These are phyloP conservation scores for Aspergillus sp. DNA, from an alignment of 2,329 filamentous ascomycete genomes.

Conservation along the genomic window DNA sequence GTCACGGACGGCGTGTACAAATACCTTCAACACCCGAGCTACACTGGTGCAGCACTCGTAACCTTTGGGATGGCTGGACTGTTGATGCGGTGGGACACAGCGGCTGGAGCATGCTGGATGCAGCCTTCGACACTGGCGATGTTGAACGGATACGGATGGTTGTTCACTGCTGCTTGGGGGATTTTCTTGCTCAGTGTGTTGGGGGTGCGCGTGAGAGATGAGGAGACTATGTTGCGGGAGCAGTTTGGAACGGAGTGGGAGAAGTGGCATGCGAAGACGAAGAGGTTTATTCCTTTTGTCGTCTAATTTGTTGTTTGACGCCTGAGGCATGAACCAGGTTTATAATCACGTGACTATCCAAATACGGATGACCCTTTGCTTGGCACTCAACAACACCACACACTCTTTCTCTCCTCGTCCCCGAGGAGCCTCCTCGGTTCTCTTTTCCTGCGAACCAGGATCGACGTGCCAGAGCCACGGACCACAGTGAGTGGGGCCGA, in stretches of 20 bases:
- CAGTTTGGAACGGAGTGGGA: slow-evolving; percentile 47
- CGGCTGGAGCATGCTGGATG: slow-evolving; percentile 34
- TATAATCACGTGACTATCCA: too few species aligned
- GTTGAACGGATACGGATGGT: slow-evolving; percentile 5
- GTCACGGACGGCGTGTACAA: slow-evolving; percentile 44
- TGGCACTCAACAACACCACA: too few species aligned
- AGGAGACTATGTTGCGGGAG: slow-evolving; percentile 45
- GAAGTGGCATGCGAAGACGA: slow-evolving; percentile 42
- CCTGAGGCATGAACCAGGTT: too few species aligned
- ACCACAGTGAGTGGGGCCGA: too few species aligned
- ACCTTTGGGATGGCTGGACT: slow-evolving; percentile 14
- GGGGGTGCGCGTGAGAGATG: slow-evolving; percentile 38
- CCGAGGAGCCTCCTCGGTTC: too few species aligned
- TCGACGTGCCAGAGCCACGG: too few species aligned
- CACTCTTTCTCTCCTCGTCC: too few species aligned
- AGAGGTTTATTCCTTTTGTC: slow-evolving; percentile 44
- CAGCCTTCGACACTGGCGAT: slow-evolving; percentile 1
- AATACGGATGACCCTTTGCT: too few species aligned
- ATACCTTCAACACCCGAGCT: slow-evolving; percentile 49
- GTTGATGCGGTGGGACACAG: slow-evolving; percentile 32
- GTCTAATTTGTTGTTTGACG: slow-evolving; percentile 18
- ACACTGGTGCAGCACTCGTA: slow-evolving; percentile 39
- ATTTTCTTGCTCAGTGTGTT: background rate
- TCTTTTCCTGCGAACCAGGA: too few species aligned
- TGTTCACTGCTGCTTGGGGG: slow-evolving; percentile 5